Evolutionary conservation across 2,329 filamentous ascomycete species (phyloP).

Genomic region (Aotearoamyces nothofagi): DNA sequence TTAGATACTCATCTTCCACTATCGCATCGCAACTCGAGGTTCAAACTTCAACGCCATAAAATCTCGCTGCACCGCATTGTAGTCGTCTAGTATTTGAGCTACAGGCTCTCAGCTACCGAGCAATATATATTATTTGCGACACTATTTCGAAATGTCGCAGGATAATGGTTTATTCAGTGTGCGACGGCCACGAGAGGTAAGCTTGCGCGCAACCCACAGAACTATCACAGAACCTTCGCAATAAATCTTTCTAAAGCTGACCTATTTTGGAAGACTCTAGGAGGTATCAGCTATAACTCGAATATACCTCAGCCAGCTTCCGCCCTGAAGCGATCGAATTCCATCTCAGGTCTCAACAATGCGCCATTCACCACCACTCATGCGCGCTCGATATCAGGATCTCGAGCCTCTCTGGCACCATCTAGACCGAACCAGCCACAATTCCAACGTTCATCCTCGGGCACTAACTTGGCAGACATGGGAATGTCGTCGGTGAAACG

Average conservation of each 20-base stretch:
- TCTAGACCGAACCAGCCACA: conserved; percentile 72
- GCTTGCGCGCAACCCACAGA: conserved; percentile 6
- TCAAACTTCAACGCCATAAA: no score
- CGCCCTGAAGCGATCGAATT: conserved; percentile 84
- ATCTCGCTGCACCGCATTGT: no score
- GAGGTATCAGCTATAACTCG: conserved; percentile 67
- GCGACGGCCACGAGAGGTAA: conserved; percentile 78
- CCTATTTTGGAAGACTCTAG: conserved; percentile 89
- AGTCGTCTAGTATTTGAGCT: no score
- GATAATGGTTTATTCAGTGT: conserved; percentile 82
- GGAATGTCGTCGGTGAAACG: conserved; percentile 76
- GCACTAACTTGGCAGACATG: conserved; percentile 62
- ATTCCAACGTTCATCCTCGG: conserved; percentile 74
- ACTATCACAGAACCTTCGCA: conserved; percentile 6
- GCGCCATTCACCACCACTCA: conserved; percentile 54
- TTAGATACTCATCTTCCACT: no score
- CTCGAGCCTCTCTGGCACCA: conserved; percentile 73
- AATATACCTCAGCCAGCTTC: conserved; percentile 83
- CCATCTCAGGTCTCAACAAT: conserved; percentile 50
- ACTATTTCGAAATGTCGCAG: conserved; percentile 70
- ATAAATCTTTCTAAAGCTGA: no score
- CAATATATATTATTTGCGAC: no score
- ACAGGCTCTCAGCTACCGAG: no score
- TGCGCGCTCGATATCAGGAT: conserved; percentile 68
- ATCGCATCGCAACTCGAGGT: no score